Evolutionary conservation across 2,329 filamentous ascomycete species (phyloP), one percentile per base, ranked within the genome.

Genomic region (Nemania abortiva): DNA sequence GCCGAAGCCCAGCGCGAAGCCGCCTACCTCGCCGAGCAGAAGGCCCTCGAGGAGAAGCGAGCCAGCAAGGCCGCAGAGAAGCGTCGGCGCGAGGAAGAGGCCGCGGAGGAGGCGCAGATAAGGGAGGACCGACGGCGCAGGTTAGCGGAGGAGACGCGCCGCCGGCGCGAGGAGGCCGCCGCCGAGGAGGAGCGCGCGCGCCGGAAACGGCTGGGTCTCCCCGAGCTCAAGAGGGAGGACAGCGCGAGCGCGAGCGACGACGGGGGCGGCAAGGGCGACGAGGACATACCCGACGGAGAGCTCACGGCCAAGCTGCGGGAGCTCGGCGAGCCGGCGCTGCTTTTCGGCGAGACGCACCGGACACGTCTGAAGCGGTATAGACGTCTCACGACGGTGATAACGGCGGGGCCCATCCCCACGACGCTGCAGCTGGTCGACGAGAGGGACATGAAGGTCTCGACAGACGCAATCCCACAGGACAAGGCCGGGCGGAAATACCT

Each of bases 51-150:
- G 74, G 86, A 85, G 47, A 90, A 93, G 76, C 92, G 93, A 31
- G 85, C 89, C 68, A 89, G 91, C 70, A 90, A 90, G 72, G 84
- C 89, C 0, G 87, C 88, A 1, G 90, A 91, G 74, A 98, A 98
- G 83, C 92, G 95, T 74, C 96, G 97, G 81, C 88, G 90, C 27
- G 95, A 98, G 63, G 95, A 97, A 42, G 95, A 97, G 29, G 92
- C 92, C 65, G 90, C 90, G 1, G 87, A 89, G 27, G 90, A 91
- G 72, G 88, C 89, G 72, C 87, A 85, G 13, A 84, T 85, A 31
- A 89, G 94, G 15, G 93, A 97, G 72, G 93, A 96, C 77, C 98
- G 98, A 84, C 90, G 91, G 63, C 88, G 88, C 68, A 87, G 87
- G 69, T 84, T 99, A 3, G 95, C 94, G 0, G 94, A 97, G 71